phyloP scores from a whole-genome alignment of 2,329 filamentous ascomycete genomes.

The Claviceps digitariae region DNA sequence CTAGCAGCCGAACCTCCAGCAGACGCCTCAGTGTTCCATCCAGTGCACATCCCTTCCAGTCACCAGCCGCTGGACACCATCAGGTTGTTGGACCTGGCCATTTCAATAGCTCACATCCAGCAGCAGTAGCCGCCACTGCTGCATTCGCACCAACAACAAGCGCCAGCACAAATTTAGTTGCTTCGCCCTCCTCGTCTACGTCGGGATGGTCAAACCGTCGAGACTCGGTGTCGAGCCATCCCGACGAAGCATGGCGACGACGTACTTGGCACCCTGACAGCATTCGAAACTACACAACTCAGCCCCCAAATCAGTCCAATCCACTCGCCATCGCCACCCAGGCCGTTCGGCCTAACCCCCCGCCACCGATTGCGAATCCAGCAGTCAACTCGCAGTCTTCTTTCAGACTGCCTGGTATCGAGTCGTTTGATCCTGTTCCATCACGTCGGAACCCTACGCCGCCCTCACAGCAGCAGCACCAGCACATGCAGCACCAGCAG shows the following conservation, averaged over 20 bases:
- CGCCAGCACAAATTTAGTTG: conserved; percentile 40
- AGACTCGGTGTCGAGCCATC: conserved; percentile 47
- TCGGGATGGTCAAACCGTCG: conserved; percentile 46
- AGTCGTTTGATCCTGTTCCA: conserved; percentile 73
- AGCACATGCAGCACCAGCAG: conserved; percentile 33
- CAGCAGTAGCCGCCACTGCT: no score
- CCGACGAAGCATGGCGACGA: conserved; percentile 67
- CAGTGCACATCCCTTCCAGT: conserved; percentile 59
- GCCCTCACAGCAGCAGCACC: conserved; percentile 38
- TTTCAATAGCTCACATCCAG: conserved; percentile 41
- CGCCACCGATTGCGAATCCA: conserved; percentile 31
- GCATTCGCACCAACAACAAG: conserved; percentile 34
- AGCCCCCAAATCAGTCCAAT: conserved; percentile 41
- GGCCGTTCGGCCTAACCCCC: conserved; percentile 41
- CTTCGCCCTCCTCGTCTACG: conserved; percentile 52
- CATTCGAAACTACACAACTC: conserved; percentile 48
- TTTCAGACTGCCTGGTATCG: conserved; percentile 73
- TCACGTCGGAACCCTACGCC: conserved; percentile 45
- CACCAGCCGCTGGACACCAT: conserved; percentile 43
- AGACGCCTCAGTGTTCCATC: conserved; percentile 76
- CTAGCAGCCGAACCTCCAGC: conserved; percentile 49
- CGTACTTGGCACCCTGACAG: conserved; percentile 86
- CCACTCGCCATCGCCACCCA: conserved; percentile 67
- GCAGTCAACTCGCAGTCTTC: conserved; percentile 39
- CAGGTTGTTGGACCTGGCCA: conserved; percentile 40